phyloP scores from a whole-genome alignment of 2,329 filamentous ascomycete genomes.

The Macrophomina pseudophaseolina region DNA sequence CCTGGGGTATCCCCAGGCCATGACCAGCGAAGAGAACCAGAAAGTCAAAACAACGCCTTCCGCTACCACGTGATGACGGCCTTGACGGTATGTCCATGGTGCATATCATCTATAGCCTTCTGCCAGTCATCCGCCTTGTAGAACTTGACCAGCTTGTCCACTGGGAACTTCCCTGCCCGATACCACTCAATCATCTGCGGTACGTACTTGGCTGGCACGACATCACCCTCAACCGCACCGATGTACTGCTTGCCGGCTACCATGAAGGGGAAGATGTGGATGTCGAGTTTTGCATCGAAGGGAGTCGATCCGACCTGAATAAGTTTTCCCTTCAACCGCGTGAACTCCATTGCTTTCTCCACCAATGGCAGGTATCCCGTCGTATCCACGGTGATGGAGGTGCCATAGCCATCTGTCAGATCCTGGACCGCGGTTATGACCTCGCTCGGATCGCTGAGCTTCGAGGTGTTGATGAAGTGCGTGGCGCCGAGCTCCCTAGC shows the following conservation, averaged over 20 bases:
- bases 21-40: not conserved
- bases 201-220: conserved; percentile 47
- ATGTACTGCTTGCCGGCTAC: conserved; percentile 54
- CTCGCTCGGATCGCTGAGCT: conserved; percentile 4
- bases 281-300: conserved; percentile 46
- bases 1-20: too few species aligned
- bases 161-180: conserved; percentile 52
- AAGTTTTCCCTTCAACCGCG: conserved; percentile 53
- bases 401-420: conserved; percentile 40
- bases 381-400: conserved; percentile 55
- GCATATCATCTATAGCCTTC: conserved; percentile 51
- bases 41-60: not conserved
- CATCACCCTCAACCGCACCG: conserved; percentile 54
- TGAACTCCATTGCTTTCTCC: conserved; percentile 48
- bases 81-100: conserved; percentile 47
- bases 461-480: conserved; percentile 44
- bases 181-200: conserved; percentile 58
- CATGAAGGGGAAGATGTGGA: conserved; percentile 56
- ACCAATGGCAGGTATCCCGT: conserved; percentile 52
- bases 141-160: conserved; percentile 53
- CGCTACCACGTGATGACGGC: conserved; percentile 48
- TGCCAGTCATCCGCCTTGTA: conserved; percentile 51
- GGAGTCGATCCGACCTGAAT: conserved; percentile 55
- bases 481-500: conserved; percentile 47
- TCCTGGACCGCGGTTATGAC: conserved; percentile 42